Conservation (phyloP, 1,139 yeast genomes). For the Debaryomyces singareniensis region DNA sequence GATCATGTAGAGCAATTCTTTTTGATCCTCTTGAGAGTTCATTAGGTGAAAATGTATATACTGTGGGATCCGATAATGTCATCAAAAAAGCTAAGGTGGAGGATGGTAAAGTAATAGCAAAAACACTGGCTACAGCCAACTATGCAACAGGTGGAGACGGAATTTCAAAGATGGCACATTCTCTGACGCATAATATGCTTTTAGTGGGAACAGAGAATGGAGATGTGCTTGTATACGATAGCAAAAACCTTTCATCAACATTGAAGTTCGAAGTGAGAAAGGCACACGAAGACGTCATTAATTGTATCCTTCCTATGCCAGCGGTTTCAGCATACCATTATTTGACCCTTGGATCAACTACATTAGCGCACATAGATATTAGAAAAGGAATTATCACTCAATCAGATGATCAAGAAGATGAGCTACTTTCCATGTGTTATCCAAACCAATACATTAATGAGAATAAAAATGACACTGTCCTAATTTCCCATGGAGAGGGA, state of each 20-base stretch:
- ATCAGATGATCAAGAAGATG: slow-evolving; percentile 92
- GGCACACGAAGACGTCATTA: slow-evolving; percentile 72
- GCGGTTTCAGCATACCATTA: slow-evolving; percentile 75
- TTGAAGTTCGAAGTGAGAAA: slow-evolving; percentile 37
- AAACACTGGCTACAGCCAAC: slow-evolving; percentile 27
- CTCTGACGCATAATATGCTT: slow-evolving; percentile 58
- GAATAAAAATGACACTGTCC: slow-evolving; percentile 54
- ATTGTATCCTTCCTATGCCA: slow-evolving; percentile 63
- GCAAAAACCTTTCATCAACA: slow-evolving; percentile 36
- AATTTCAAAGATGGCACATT: slow-evolving; percentile 58
- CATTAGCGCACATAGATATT: slow-evolving; percentile 72
- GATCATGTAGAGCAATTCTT: slow-evolving; percentile 70
- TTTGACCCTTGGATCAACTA: slow-evolving; percentile 77
- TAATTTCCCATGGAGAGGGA: slow-evolving; percentile 87
- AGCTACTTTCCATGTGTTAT: slow-evolving; percentile 67
- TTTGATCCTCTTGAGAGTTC: slow-evolving; percentile 49
- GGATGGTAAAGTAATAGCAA: slow-evolving; percentile 71
- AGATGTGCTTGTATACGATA: slow-evolving; percentile 54
- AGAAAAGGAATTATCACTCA: slow-evolving; percentile 60
- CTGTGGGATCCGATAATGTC: slow-evolving; percentile 77
- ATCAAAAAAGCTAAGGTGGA: slow-evolving; percentile 67
- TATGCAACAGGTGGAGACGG: slow-evolving; percentile 25
- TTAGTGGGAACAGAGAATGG: slow-evolving; percentile 82
- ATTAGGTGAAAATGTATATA: slow-evolving; percentile 50
- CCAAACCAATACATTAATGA: slow-evolving; percentile 42